Conservation (phyloP, 768 basidiomycete genomes). For the Rhizopogon vinicolor region DNA sequence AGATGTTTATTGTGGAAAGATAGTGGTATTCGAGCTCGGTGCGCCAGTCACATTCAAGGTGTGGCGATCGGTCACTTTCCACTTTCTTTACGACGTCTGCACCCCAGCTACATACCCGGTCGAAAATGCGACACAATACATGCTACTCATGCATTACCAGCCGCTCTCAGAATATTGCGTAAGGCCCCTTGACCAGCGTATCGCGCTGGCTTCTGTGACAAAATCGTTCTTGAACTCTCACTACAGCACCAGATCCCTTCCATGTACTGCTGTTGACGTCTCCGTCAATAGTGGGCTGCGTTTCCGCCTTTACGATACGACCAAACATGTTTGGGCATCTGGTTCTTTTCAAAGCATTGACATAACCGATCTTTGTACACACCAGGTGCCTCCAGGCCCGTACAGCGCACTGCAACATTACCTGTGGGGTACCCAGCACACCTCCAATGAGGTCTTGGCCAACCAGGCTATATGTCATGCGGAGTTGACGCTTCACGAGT, state of each 20-base stretch:
- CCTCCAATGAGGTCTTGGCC: conserved; percentile 38
- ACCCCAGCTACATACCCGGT: not conserved
- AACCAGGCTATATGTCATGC: conserved; percentile 34
- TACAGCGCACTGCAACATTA: conserved; percentile 35
- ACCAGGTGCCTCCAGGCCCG: conserved; percentile 23
- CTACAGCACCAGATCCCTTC: conserved; percentile 17
- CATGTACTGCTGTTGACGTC: conserved; percentile 11
- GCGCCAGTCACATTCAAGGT: conserved; percentile 31
- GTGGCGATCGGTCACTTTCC: conserved; percentile 38
- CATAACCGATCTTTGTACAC: conserved; percentile 21
- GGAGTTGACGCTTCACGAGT: conserved; percentile 37
- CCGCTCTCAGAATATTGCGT: not conserved
- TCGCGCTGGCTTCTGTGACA: conserved; percentile 32
- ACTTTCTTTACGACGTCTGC: conserved; percentile 32
- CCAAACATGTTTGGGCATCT: conserved; percentile 6
- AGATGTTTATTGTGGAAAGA: conserved; percentile 11
- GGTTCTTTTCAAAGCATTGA: conserved; percentile 7
- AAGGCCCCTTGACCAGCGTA: conserved; percentile 14
- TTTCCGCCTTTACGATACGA: conserved; percentile 25
- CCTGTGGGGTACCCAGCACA: conserved; percentile 30
- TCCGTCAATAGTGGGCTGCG: conserved; percentile 25
- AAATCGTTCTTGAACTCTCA: conserved; percentile 30
- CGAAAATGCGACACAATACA: not conserved
- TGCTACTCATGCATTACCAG: conserved; percentile 1
- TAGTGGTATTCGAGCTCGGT: conserved; percentile 37